Evolutionary conservation across 306 rosid species (phyloP).

Genomic region (Leucaena leucocephala): DNA sequence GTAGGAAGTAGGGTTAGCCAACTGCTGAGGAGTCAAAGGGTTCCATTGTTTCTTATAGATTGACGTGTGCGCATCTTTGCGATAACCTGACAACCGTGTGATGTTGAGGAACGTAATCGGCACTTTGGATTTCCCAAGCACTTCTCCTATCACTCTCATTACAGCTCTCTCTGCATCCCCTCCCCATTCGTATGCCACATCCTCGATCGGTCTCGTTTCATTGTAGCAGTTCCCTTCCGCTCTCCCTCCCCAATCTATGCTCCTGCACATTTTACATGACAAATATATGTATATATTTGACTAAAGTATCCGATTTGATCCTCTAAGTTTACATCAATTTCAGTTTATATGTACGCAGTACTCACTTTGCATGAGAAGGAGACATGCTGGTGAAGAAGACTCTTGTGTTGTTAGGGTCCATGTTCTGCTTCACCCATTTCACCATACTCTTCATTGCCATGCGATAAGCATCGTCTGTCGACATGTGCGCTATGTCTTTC

Average conservation of each 20-base stretch:
- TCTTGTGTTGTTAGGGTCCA: constrained; percentile 83
- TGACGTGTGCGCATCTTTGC: constrained; percentile 90
- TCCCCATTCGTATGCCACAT: constrained; percentile 69
- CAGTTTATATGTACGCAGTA: too few species aligned
- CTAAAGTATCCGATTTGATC: too few species aligned
- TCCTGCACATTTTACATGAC: constrained; percentile 48
- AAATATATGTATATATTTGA: background rate
- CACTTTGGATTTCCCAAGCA: constrained; percentile 59
- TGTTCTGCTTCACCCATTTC: constrained; percentile 86
- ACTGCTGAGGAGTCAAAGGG: constrained; percentile 71
- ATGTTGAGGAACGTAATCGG: constrained; percentile 86
- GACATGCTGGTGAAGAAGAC: constrained; percentile 99
- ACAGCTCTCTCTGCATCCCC: constrained; percentile 72
- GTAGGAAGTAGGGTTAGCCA: constrained; percentile 83
- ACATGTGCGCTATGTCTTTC: constrained; percentile 64
- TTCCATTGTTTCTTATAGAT: constrained; percentile 95
- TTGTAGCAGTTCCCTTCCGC: constrained; percentile 76
- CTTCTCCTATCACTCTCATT: constrained; percentile 85
- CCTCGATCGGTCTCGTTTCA: constrained; percentile 71
- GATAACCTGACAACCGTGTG: constrained; percentile 80
- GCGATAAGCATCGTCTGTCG: constrained; percentile 88
- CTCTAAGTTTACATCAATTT: too few species aligned
- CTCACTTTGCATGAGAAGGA: constrained; percentile 85
- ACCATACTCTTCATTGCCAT: constrained; percentile 94
- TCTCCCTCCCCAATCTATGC: constrained; percentile 87